Evolutionary conservation across 2,329 filamentous ascomycete species (phyloP), one percentile per base, ranked within the genome.

Genomic region (Ophiostoma piceae): DNA sequence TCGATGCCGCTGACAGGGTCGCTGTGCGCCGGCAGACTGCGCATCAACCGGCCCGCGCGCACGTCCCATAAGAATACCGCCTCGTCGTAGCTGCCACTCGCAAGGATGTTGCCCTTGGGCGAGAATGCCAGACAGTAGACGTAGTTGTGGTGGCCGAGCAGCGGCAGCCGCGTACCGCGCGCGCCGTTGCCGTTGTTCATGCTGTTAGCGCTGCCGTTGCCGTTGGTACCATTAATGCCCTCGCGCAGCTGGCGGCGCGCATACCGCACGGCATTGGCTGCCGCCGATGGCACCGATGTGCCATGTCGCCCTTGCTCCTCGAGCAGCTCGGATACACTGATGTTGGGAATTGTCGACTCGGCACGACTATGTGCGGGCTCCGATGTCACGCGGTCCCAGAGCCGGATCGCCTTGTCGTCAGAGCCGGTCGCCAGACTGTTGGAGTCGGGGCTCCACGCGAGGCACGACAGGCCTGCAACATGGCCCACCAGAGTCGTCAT

Each of bases 21-120:
- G 37, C 92, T 96, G 76, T 99, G 95, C 2, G 95, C 95, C 0
- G 95, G 95, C 51, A 99, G 81, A 72, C 90, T 94, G 69, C 93
- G 87, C 93, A 99, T 97, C 43, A 95, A 83, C 29, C 90, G 84
- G 0, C 92, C 94, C 0, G 92, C 92, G 16, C 95, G 86, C 16
- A 98, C 92, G 78, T 99, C 95, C 95, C 95, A 99, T 5, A 99
- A 80, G 74, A 97, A 97, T 0, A 99, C 92, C 4, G 95, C 95
- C 82, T 99, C 95, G 74, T 99, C 95, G 79, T 97, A 98, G 73
- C 92, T 96, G 14, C 95, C 95, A 74, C 92, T 96, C 19, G 94
- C 95, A 43, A 99, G 86, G 77, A 98, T 97, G 77, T 99, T 99
- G 32, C 95, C 95, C 79, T 97, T 98, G 1, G 95, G 95, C n/a